Evolutionary conservation across 1,284 basidiomycete genomes (phyloP).

Genomic region (Tilletiopsis washingtonensis): DNA sequence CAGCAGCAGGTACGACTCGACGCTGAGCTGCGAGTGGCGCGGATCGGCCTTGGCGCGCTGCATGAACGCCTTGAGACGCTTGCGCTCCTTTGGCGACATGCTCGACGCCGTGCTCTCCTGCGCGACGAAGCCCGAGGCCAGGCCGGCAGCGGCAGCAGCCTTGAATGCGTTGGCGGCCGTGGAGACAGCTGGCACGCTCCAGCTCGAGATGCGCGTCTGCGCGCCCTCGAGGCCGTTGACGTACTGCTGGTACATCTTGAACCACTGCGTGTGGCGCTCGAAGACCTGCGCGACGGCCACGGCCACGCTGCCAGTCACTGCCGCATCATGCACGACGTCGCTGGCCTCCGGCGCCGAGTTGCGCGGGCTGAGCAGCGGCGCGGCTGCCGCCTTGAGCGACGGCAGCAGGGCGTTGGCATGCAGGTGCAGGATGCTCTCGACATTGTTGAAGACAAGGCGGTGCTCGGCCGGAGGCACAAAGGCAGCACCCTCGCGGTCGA

Average conservation of each 20-base stretch:
- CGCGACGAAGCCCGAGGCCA: not conserved
- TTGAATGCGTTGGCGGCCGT: constrained; percentile 10
- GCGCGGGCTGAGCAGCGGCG: constrained; percentile 10
- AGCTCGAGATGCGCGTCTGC: constrained; percentile 15
- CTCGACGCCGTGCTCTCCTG: not conserved
- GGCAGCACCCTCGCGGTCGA: constrained; percentile 59
- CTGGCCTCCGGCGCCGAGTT: constrained; percentile 40
- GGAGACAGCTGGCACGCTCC: constrained; percentile 22
- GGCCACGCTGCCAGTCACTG: constrained; percentile 66
- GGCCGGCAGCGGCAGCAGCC: constrained; percentile 9
- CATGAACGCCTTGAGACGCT: constrained; percentile 37
- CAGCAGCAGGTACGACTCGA: constrained; percentile 87
- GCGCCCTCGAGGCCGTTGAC: constrained; percentile 43
- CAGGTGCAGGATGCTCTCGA: constrained; percentile 84
- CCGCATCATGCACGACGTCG: constrained; percentile 60
- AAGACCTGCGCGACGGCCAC: constrained; percentile 82
- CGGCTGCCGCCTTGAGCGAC: constrained; percentile 63
- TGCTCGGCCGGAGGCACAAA: constrained; percentile 77
- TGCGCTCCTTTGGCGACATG: constrained; percentile 22
- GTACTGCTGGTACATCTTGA: constrained; percentile 43
- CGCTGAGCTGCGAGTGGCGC: constrained; percentile 86
- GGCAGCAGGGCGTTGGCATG: constrained; percentile 87
- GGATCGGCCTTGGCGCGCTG: constrained; percentile 52
- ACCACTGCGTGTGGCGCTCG: constrained; percentile 39
- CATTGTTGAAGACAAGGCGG: constrained; percentile 82